Base-by-base conservation (phyloP, 805 yeast species). In the Ogataea wickerhamii region DNA sequence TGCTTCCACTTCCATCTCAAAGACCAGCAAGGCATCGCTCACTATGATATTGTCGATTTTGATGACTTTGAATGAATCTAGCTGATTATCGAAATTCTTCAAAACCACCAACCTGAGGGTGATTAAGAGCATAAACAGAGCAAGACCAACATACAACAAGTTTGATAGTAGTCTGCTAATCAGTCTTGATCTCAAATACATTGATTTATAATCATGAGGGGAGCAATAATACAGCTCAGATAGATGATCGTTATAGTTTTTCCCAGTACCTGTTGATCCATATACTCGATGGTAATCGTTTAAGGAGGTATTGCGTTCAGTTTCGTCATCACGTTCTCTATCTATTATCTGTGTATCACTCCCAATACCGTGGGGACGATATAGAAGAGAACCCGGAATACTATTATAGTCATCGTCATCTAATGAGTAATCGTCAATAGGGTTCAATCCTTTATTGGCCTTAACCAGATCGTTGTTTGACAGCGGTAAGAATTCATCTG, bases 171-270 rank as follows among this genome's bases (percentile, higher is more conserved):
- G 30, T 22, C 49, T 53, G 14, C 47, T 23, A 1, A 53, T 28
- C 21, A 54, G 14, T 34, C 49, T 51, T 32, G 56, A 60, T 18
- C 43, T 50, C 19, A 52, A 53, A 31, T 56, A 51, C 22, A 48
- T 40, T 14, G 61, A 52, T 28, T 53, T 56, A 43, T 57, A 59
- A 40, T 61, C 55, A 42, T 61, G 66, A 0, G 66, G 65, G 2
- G 66, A 59, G 16, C 48, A 51, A 31, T 47, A 47, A 24, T 47
- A 42, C 23, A 43, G 47, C 11, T 48, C 49, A 11, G 48, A 26
- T 11, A 35, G 34, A 17, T 44, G 47, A 21, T 44, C 54, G 7
- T 49, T 48, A 26, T 45, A 47, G 14, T 35, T 40, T 11, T 38
- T 36, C 7, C 29, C 29, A 26, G 17, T 12, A 10, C 16, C 11